Base-by-base conservation (phyloP, 164 flowering plant genomes). In the Liquidambar formosana region DNA sequence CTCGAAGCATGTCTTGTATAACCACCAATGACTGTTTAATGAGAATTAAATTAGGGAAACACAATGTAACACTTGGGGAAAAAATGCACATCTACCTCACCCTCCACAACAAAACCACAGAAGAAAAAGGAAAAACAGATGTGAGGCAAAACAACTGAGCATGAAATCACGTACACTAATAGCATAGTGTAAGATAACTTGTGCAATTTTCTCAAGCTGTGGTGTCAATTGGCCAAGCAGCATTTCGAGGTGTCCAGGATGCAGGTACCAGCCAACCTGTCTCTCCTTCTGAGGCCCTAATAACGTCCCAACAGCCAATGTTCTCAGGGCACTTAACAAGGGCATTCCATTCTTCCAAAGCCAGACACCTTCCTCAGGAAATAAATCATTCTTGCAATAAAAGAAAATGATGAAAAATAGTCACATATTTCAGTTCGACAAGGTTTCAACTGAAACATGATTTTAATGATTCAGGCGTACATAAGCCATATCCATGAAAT, bases 281-380 rank as follows among this genome's bases (percentile, higher is more conserved):
- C 73, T 83, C 83, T 90, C 98, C 75, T 84, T 86, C 66, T 76
- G 80, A 65, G 91, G 85, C 59, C 99, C 99, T 71, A 93, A 74
- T 57, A 89, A 48, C 64, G 98, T 80, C 61, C 89, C 91, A 70
- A 91, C 81, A 48, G 94, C 85, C 77, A 93, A 80, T 22, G 81
- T 76, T 74, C 93, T 81, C 28, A 88, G 71, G 71, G 85, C 86
- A 77, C 89, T 90, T 81, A 90, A 74, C 74, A 86, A 76, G 14
- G 99, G 97, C 83, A 86, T 88, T 53, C 93, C 91, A 74, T 84
- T 87, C 82, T 82, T 87, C 99, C 99, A 96, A 74, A 80, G 87
- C 92, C 92, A 88, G 68, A 86, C 65, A 59, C 90, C 91, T 85
- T 93, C 98, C 67, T 85, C 95, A 19, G 99, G 98, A 65, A 96